phyloP scores from a whole-genome alignment of 2,329 filamentous ascomycete species.

The Cryphonectria parasitica region DNA sequence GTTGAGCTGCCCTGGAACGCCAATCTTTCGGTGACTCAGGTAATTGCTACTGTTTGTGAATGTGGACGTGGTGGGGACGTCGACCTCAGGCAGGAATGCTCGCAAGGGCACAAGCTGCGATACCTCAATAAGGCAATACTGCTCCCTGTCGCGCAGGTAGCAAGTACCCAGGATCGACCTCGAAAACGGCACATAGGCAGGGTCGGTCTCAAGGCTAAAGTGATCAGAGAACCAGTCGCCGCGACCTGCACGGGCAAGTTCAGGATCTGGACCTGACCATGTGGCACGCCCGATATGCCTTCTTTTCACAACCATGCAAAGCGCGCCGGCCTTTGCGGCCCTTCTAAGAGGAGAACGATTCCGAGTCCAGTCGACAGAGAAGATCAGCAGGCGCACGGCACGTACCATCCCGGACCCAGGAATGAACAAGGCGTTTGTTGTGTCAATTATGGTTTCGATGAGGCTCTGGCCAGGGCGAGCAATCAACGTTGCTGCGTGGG shows the following conservation, averaged over 20 bases:
- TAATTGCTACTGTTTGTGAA: too few relatives aligned
- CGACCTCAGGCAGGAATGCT: neutral
- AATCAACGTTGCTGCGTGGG: constrained; percentile 2
- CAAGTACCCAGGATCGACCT: constrained; percentile 4
- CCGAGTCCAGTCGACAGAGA: neutral
- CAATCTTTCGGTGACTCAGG: neutral
- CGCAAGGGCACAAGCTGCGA: neutral
- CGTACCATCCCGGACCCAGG: neutral
- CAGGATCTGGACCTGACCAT: neutral
- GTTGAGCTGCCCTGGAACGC: neutral
- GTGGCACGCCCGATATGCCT: neutral
- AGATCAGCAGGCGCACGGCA: neutral
- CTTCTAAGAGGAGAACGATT: neutral
- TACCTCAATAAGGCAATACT: neutral
- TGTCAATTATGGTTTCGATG: neutral
- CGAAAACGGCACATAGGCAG: neutral
- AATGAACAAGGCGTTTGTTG: neutral
- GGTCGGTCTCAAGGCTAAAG: neutral
- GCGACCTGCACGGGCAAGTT: neutral
- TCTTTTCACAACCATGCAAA: constrained; percentile 1
- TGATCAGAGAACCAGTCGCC: neutral
- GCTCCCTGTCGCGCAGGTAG: neutral
- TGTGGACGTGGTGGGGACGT: neutral
- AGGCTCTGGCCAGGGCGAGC: neutral
- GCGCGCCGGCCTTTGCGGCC: neutral